Base-by-base conservation (phyloP, 2,329 filamentous ascomycete genomes). In the Tricladium varicosporioides region DNA sequence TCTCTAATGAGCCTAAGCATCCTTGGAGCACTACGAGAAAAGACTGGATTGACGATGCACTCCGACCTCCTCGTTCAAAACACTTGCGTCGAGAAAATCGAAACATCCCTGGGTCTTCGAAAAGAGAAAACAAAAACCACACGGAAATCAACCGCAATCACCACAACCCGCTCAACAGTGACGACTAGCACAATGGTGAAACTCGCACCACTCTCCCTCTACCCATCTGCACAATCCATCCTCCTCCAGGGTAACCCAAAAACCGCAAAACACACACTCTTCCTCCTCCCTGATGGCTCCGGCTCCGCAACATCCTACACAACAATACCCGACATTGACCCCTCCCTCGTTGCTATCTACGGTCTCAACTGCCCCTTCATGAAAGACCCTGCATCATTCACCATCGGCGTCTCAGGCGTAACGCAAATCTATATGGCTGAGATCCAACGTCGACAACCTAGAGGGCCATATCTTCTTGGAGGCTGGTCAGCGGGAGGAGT, bases 401-500 rank as follows among this genome's bases (percentile, higher is more conserved):
- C 78, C 33, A 86, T 84, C 64, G 83, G 84, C 57, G 82, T 88
- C 54, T 82, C 86, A 65, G 82, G 83, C 32, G 82, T 86, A 67
- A 80, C 84, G 5, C 72, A 79, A 63, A 81, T 86, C 69, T 88
- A 86, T 71, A 79, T 88, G 36, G 73, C 78, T 9, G 86, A 90
- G 72, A 87, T 91, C 71, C 85, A 83, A 71, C 81, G 83, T 3
- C 84, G 86, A 53, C 86, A 90, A 71, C 83, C 86, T 1, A 67
- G 76, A 31, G 87, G 87, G 0, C 84, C 85, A 0, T 89, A 88
- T 71, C 79, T 79, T 55, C 72, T 90, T 1, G 80, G 83, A 14
- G 88, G 88, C 32, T 91, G 87, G 88, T 89, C 84, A 9, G 87
- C 86, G 1, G 88, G 88, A 27, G 87, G 87, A 33, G 85, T 89